Evolutionary conservation across 331 rosid species (phyloP), one percentile per base, ranked within the genome.

Genomic region (Quercus tomentella): DNA sequence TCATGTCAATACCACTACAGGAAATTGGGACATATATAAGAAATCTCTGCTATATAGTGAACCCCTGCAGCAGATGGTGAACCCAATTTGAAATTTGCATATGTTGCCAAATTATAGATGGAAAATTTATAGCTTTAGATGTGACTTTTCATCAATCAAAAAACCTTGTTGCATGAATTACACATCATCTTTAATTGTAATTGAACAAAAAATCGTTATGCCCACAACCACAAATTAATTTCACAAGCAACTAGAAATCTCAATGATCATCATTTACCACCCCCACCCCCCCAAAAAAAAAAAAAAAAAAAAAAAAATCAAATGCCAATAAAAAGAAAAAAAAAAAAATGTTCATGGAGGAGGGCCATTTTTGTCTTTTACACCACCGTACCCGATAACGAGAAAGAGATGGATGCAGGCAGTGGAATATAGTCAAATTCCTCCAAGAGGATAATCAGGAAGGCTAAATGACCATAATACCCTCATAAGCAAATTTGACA

Each of bases 281-380:
- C 8, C 2, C 41, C 37, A 0, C 43, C 10, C 8, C 10, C 0
- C n/a, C n/a, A n/a, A n/a, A n/a, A n/a, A 1, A 18, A 31, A 66
- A 7, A 63, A 2, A 76, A 62, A 78, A 72, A 26, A 26, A 26
- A 26, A 28, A 33, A 65, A n/a, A 60, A 14, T 6, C 30, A 60
- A 65, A 67, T 45, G 52, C 72, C 22, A 9, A 73, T 1, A 16
- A 0, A 76, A 62, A 73, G 72, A 28, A 21, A 56, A n/a, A 72
- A n/a, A 60, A 14, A 76, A 72, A 76, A 79, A 83, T 45, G 63
- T 73, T 62, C 17, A 37, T 1, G 18, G 83, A 33, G 51, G 6
- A 69, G 77, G 92, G 94, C 61, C 87, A 88, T 45, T 67, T 8
- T 41, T 49, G 91, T 90, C 85, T 76, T 86, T 84, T 67, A 72